These are phyloP conservation scores for Syncephalastrum monosporum DNA, from an alignment of 371 early-diverging fungal genomes.

Conservation along the genomic window DNA sequence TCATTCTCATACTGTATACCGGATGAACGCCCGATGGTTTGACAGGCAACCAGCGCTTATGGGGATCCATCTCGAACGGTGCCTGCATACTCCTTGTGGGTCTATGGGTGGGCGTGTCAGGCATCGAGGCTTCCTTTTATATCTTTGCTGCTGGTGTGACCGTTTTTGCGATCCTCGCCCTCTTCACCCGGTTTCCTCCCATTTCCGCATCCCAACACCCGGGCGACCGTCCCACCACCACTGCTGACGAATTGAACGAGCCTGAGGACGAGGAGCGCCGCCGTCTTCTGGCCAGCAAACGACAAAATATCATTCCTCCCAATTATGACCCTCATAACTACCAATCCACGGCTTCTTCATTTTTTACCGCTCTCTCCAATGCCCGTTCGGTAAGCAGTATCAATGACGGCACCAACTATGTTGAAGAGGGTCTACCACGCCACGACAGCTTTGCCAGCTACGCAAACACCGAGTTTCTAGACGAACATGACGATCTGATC, in stretches of 20 bases:
- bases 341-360: conserved; percentile 8
- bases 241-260: not conserved
- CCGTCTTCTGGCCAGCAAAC: not conserved
- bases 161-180: conserved; percentile 13
- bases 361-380: conserved; percentile 10
- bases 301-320: conserved; percentile 2
- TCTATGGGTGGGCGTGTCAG: conserved; percentile 23
- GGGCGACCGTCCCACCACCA: too few species aligned
- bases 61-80: conserved; percentile 47
- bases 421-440: conserved; percentile 11
- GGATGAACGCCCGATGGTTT: too few species aligned
- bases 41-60: conserved; percentile 42
- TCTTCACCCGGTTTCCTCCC: conserved; percentile 13
- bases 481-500: conserved; percentile 18
- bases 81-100: conserved; percentile 35
- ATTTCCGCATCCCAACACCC: conserved; percentile 1
- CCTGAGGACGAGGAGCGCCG: not conserved
- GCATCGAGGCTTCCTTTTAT: conserved; percentile 38
- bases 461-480: conserved; percentile 32
- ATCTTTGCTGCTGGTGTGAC: conserved; percentile 36
- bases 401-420: conserved; percentile 6
- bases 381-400: conserved; percentile 11
- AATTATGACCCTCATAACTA: not conserved
- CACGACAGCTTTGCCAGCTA: conserved; percentile 35
- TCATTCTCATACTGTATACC: too few species aligned